Evolutionary conservation across 345 rosid species (phyloP), one percentile per base, ranked within the genome.

Genomic region (Raphanus sativus): DNA sequence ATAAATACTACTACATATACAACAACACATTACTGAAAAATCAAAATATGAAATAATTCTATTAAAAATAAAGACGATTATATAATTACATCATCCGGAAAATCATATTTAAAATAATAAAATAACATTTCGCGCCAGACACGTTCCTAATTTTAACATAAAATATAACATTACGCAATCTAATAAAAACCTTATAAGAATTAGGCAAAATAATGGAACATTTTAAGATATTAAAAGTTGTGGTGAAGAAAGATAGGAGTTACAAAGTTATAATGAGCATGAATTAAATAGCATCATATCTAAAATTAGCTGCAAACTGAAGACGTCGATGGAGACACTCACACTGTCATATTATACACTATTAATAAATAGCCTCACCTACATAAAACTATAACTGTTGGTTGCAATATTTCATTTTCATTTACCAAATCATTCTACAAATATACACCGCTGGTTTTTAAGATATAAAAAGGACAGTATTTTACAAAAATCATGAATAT

Each of bases 271-370:
- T 56, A 70, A 56, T 56, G 74, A 70, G 33, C 6, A 33, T 10
- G n/a, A 71, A 71, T 55, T 65, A 24, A 77, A 77, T 64, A 56
- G 71, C 71, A 59, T 77, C 76, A 71, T 55, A 70, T 70, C 75
- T 77, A 70, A 69, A 54, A 52, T 70, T 70, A 70, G 80, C 68
- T 77, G 80, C 65, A 64, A 70, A 70, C 81, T 71, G 28, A 70
- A 65, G 81, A 40, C 76, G 62, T 70, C 29, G 75, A 70, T 28
- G 71, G 70, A 63, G 75, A 70, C 80, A 77, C 36, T 77, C 50
- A 32, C 63, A 69, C 64, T 69, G 29, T 52, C 80, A 69, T 70
- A 62, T 62, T 76, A 62, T 62, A 69, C 69, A 69, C 75, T 21
- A 15, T 36, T 64, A 3, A 77, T 64, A 3, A 77, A 70, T 70